phyloP scores from a whole-genome alignment of 2,329 filamentous ascomycete species.

The Calonectria naviculata region DNA sequence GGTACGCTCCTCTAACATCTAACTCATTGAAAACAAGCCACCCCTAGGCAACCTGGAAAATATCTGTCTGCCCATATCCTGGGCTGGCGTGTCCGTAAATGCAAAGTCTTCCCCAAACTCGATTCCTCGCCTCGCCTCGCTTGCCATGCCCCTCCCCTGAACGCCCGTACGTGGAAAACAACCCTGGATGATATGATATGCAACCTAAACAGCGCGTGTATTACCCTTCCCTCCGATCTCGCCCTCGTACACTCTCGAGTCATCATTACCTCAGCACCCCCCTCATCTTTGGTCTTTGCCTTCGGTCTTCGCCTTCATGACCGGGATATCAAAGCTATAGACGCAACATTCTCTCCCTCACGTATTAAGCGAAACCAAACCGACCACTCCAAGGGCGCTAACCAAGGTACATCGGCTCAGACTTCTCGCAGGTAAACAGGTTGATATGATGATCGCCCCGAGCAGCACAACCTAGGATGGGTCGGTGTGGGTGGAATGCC shows the following conservation, averaged over 20 bases:
- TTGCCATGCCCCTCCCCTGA: slow-evolving; percentile 33
- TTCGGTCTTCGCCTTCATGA: neutral
- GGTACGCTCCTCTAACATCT: slow-evolving; percentile 23
- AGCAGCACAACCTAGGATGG: slow-evolving; percentile 89
- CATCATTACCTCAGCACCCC: slow-evolving; percentile 13
- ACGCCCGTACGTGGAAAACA: slow-evolving; percentile 36
- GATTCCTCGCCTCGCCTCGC: slow-evolving; percentile 27
- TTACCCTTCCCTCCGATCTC: slow-evolving; percentile 27
- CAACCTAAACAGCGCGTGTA: slow-evolving; percentile 33
- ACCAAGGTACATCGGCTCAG: slow-evolving; percentile 46
- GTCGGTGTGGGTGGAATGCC: slow-evolving; percentile 94
- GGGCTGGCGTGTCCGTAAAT: slow-evolving; percentile 23
- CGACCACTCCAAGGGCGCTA: slow-evolving; percentile 39
- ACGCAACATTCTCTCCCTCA: neutral
- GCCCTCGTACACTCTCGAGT: slow-evolving; percentile 7
- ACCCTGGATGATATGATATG: slow-evolving; percentile 37
- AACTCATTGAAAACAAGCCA: slow-evolving; percentile 17
- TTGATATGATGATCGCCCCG: slow-evolving; percentile 92
- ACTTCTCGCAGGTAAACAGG: slow-evolving; percentile 78
- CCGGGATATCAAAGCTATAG: slow-evolving; percentile 17
- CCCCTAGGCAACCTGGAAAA: slow-evolving; percentile 6
- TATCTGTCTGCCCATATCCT: neutral
- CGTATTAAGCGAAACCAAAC: slow-evolving; percentile 26
- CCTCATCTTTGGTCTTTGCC: too few relatives aligned
- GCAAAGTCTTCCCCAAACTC: slow-evolving; percentile 18